Base-by-base conservation (phyloP, 768 basidiomycete genomes). In the Tubosaeta sp. region DNA sequence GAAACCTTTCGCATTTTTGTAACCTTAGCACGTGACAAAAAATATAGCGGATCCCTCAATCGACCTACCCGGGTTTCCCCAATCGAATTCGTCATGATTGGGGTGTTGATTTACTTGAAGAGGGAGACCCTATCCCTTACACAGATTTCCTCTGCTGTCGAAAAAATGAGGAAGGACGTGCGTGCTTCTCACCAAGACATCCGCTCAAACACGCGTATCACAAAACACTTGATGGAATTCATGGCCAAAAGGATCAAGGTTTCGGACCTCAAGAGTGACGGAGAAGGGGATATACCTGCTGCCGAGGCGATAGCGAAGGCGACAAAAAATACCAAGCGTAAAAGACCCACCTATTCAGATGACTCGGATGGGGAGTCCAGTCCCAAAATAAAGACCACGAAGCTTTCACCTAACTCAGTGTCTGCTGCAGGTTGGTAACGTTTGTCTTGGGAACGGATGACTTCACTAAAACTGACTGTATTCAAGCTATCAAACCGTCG, bases 41-140 rank as follows among this genome's bases (percentile, higher is more conserved):
- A 62, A 44, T 63, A 69, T 29, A 64, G 62, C 29, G 55, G 49
- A 27, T 66, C 71, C 6, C 65, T 75, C 30, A 63, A 66, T 44
- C 60, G 58, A 18, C 69, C 69, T 14, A 60, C 68, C 9, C 69
- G 71, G 22, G 66, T 77, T 5, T 68, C 74, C 9, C 72, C 76
- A 1, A 68, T 73, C 35, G 76, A 76, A 51, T 76, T 78, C 55
- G 71, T 79, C 49, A 73, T 75, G 69, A 64, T 71, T 0, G 70
- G 65, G 18, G 67, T 73, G 49, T 59, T 79, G 54, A 71, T 82
- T 18, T 63, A 67, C 48, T 48, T 71, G 35, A 66, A 72, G 54
- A 63, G 68, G 32, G 35, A 59, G 35, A 57, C 45, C 4, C 46
- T 73, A 6, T 71, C 72, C 0, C 63, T 74, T 27, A 61, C 62